Base-by-base conservation (phyloP, 228 moss, liverwort and hornwort genomes). In the Sphagnum fallax region DNA sequence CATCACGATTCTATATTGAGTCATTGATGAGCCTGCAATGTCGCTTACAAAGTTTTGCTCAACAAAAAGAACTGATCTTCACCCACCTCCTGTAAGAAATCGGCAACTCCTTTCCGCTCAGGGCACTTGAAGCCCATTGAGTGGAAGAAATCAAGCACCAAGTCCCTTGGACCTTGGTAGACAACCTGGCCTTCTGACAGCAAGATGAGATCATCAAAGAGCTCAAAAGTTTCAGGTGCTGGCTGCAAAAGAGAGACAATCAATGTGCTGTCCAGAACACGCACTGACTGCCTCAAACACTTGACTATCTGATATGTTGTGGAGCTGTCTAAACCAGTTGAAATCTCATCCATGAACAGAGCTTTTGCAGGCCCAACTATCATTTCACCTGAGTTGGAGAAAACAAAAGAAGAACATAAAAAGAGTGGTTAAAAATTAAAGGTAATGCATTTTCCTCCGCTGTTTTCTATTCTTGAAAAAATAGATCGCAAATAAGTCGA, bases 301-400 rank as follows among this genome's bases (percentile, higher is more conserved):
- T 93, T 93, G 53, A 97, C 76, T 16, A 97, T 91, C 85, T 97
- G 96, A 68, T 79, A 97, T 0, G 96, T 97, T 10, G 96, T 97
- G 11, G 96, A 97, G 72, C 90, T 93, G 77, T 97, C 96, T 10
- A 97, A 76, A 0, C 96, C 93, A 32, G 93, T 97, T 5, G 96
- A 97, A 48, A 97, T 97, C 72, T 93, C 93, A 74, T 97, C 96
- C 96, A 97, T 97, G 65, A 97, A 97, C 47, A 97, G 68, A 6
- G 93, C 89, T 16, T 88, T 89, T 52, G 87, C 79, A 6, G 96
- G 93, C 16, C 96, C 96, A 0, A 97, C 93, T 15, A 93, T 92
- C 89, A 97, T 93, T 75, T 97, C 96, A 7, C 93, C 96, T 95
- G 88, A 59, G 73, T 9, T 52, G 7, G 48, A 51, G 10, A 49